phyloP scores from a whole-genome alignment of 2,329 filamentous ascomycete genomes.

The Periconia sp. region DNA sequence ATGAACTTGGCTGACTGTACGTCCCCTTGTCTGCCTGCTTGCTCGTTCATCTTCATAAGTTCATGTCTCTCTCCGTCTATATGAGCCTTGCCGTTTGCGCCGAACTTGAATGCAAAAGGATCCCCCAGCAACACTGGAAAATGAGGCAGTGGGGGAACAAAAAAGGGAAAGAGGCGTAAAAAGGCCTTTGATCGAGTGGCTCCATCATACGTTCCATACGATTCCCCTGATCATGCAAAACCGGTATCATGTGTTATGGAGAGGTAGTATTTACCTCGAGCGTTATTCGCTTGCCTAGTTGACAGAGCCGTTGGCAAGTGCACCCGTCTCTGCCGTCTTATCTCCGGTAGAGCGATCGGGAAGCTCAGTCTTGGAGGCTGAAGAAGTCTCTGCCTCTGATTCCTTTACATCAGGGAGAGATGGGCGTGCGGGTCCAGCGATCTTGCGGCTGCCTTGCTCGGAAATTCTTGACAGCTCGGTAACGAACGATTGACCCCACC shows the following conservation, averaged over 20 bases:
- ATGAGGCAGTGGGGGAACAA: not conserved
- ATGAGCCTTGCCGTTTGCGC: not conserved
- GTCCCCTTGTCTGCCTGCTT: not conserved
- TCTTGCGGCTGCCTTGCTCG: conserved; percentile 52
- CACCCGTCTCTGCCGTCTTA: not conserved
- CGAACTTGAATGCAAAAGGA: not conserved
- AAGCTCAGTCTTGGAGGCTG: too few relatives aligned
- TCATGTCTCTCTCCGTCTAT: not conserved
- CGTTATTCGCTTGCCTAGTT: not conserved
- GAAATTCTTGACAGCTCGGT: conserved; percentile 69
- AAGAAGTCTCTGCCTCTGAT: not conserved
- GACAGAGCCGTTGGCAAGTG: not conserved
- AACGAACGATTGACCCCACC: conserved; percentile 94
- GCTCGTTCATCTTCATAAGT: not conserved
- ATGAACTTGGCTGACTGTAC: not conserved
- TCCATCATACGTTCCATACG: not conserved
- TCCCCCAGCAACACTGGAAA: not conserved
- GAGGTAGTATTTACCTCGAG: not conserved
- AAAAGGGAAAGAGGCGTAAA: not conserved
- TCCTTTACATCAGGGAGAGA: not conserved
- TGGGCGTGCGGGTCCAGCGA: conserved; percentile 21
- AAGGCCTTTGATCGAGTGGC: not conserved
- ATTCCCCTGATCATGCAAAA: not conserved
- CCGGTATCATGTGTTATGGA: not conserved
- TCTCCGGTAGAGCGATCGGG: not conserved